A percentile compares a stretch with the other conserved stretches of the same genome.
phyloP scores from a whole-genome alignment of 495 filamentous ascomycete species.

The Achaetomiella virescens region DNA sequence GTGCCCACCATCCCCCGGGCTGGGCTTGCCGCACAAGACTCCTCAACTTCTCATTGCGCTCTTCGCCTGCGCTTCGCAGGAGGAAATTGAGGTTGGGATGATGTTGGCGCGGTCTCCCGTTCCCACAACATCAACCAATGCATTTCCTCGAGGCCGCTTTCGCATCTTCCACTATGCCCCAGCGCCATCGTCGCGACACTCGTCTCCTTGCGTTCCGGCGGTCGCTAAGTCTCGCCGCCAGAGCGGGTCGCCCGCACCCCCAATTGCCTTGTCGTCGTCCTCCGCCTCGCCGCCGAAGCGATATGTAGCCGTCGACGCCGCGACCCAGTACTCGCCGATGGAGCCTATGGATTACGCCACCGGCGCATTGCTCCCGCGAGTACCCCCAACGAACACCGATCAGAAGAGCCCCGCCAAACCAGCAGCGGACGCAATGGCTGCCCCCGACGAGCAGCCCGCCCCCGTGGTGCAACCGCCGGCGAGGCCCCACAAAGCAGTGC shows the following conservation, averaged over 20 bases:
- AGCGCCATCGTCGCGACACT: slow-evolving; percentile 37
- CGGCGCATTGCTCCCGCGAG: slow-evolving; percentile 30
- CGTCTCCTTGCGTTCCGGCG: slow-evolving; percentile 39
- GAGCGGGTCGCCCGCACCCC: slow-evolving; percentile 31
- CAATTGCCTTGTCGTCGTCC: slow-evolving; percentile 28
- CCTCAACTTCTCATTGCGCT: slow-evolving; percentile 7
- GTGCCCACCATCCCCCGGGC: slow-evolving; percentile 16
- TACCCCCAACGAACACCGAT: slow-evolving; percentile 17
- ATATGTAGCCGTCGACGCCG: slow-evolving; percentile 49
- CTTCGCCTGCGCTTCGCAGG: slow-evolving; percentile 20
- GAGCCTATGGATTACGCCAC: slow-evolving; percentile 36
- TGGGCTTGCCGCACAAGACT: slow-evolving; percentile 11
- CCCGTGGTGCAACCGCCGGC: slow-evolving; percentile 11
- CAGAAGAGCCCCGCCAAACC: slow-evolving; percentile 17
- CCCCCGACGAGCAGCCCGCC: slow-evolving; percentile 17
- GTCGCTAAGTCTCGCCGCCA: slow-evolving; percentile 38
- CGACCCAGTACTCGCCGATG: slow-evolving; percentile 53
- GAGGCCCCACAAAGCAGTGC: slow-evolving; percentile 11
- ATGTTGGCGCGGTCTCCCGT: slow-evolving; percentile 47
- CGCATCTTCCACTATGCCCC: slow-evolving; percentile 42
- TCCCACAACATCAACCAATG: slow-evolving; percentile 37
- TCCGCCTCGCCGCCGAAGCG: slow-evolving; percentile 30
- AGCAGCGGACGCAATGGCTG: slow-evolving; percentile 25
- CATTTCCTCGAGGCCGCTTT: slow-evolving; percentile 37
- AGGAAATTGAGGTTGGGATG: slow-evolving; percentile 31